Evolutionary conservation across 345 rosid species (phyloP).

Genomic region (Isatis tinctoria): DNA sequence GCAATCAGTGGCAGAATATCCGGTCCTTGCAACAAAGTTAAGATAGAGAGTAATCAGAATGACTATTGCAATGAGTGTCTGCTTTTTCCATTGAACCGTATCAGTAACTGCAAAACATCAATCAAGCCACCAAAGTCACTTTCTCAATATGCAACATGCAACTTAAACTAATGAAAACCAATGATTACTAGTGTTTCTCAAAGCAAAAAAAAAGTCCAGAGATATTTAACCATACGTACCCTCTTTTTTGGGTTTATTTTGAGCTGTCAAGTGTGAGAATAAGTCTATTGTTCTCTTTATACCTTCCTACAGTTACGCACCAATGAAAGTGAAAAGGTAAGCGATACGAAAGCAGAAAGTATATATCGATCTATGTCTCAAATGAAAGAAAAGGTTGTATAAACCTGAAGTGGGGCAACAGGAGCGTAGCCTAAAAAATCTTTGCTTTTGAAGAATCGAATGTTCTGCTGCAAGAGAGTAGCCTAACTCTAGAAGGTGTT

Average conservation of each 20-base stretch:
- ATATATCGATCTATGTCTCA: background rate
- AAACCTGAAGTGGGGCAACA: conserved; percentile 75
- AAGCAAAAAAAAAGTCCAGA: no score
- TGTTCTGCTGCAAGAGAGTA: conserved; percentile 76
- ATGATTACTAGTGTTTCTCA: background rate
- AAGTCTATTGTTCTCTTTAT: conserved; percentile 71
- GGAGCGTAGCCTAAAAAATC: conserved; percentile 77
- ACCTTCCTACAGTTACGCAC: conserved; percentile 61
- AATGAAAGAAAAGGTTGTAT: conserved; percentile 11
- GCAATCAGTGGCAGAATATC: conserved; percentile 40
- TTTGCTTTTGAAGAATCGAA: conserved; percentile 80
- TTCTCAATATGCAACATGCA: background rate
- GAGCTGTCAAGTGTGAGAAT: conserved; percentile 63
- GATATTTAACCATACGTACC: conserved; percentile 41
- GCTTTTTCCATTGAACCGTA: conserved; percentile 62
- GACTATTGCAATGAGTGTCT: conserved; percentile 41
- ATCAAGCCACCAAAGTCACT: background rate
- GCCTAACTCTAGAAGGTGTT: conserved; percentile 89
- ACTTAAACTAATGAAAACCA: background rate
- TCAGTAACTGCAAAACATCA: conserved; percentile 61
- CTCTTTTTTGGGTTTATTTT: conserved; percentile 47
- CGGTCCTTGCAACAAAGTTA: conserved; percentile 56
- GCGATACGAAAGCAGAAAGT: background rate
- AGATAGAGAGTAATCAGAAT: conserved; percentile 57
- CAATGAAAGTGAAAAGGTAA: background rate